These are phyloP conservation scores for Pyrus communis DNA, from an alignment of 306 rosid species.

Conservation along the genomic window DNA sequence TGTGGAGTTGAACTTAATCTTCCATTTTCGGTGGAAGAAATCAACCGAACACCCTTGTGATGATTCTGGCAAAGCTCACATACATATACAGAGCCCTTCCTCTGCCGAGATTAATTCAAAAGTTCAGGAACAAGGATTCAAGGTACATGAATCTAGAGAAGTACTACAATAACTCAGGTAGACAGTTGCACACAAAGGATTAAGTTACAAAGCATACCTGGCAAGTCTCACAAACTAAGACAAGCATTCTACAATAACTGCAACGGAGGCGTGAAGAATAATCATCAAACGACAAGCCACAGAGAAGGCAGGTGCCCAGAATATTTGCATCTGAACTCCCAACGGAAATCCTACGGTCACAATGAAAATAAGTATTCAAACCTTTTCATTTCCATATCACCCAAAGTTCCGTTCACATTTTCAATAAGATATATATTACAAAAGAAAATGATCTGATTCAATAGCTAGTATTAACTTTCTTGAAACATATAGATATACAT, in stretches of 20 bases:
- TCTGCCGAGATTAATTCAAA: slow-evolving; percentile 30
- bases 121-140: slow-evolving; percentile 9
- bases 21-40: slow-evolving; percentile 28
- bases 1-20: slow-evolving; percentile 22
- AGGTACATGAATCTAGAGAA: not conserved
- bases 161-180: not conserved
- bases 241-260: slow-evolving; percentile 77
- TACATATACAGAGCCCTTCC: slow-evolving; percentile 35
- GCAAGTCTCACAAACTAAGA: slow-evolving; percentile 66
- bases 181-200: not conserved
- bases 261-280: slow-evolving; percentile 83
- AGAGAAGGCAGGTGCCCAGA: slow-evolving; percentile 63
- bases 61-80: slow-evolving; percentile 87
- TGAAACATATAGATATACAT: not conserved
- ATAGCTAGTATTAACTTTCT: not conserved
- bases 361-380: slow-evolving; percentile 15
- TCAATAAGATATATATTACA: not conserved
- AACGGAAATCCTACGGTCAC: slow-evolving; percentile 68
- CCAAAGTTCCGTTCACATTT: not conserved
- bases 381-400: not conserved
- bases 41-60: slow-evolving; percentile 36
- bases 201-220: slow-evolving; percentile 46
- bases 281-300: slow-evolving; percentile 65
- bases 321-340: slow-evolving; percentile 67
- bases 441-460: not conserved